Base-by-base conservation (phyloP, 176 grass and related monocot species). In the Pharus latifolius region DNA sequence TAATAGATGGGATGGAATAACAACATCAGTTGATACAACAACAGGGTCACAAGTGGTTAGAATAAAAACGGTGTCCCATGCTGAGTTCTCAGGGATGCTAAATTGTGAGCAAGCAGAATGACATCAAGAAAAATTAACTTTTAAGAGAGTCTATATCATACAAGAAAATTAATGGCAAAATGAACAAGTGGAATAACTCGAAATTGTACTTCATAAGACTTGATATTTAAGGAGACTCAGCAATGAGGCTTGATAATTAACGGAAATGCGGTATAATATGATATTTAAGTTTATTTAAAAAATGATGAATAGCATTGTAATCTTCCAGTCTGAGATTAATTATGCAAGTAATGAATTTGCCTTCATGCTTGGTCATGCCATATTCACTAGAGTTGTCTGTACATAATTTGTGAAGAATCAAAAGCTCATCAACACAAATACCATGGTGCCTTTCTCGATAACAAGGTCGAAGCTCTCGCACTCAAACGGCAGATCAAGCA, bases 391-490 rank as follows among this genome's bases (percentile, higher is more conserved):
- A n/a, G n/a, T n/a, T n/a, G 8, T 38, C 9, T 38, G 35, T 5
- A 38, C 6, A 38, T 5, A 38, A 38, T 12, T 1, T 2, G 2
- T 3, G 1, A 2, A 33, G 16, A 3, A 66, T 59, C n/a, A 3
- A 60, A 75, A n/a, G n/a, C 29, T 61, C 13, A 23, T 48, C 4
- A 65, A 2, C 13, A 71, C 5, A 0, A 13, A 1, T 88, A 94
- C 90, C 90, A 99, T 91, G 56, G 90, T 99, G 2, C 87, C 79
- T 75, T 94, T 99, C 34, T 94, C 87, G 1, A 94, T 86, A 13
- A 94, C 90, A 0, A 93, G 33, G 33, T 98, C 90, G 6, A 98
- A 98, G 62, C 61, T 88, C 55, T 79, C 90, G 0, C 15, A 26
- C 43, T 82, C 62, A 7, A 99, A 94, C 5, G 84, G 95, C 48